These are phyloP conservation scores for Curvularia verruculosa DNA, from an alignment of 2,329 filamentous ascomycete genomes.

Conservation along the genomic window DNA sequence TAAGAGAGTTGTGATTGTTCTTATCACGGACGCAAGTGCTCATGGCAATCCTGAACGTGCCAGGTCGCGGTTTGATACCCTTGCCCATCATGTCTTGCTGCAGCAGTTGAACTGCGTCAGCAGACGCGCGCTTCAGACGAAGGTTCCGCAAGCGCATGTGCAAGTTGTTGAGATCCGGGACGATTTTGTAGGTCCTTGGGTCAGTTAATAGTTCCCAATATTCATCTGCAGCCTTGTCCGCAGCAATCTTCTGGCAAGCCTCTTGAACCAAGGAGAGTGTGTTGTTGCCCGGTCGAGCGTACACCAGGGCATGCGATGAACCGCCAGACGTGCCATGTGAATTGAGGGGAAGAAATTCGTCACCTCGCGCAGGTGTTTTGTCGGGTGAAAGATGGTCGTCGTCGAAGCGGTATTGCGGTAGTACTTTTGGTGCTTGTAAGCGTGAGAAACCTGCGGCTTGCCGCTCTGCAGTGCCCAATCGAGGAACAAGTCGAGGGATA, in stretches of 20 bases:
- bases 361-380: constrained; percentile 31
- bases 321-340: constrained; percentile 16
- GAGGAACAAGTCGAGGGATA: constrained; percentile 64
- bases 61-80: constrained; percentile 41
- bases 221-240: constrained; percentile 65
- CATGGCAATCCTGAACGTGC: constrained; percentile 75
- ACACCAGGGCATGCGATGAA: constrained; percentile 45
- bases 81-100: constrained; percentile 37
- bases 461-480: constrained; percentile 41
- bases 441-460: constrained; percentile 31
- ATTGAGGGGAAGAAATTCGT: constrained; percentile 41
- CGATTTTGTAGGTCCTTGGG: constrained; percentile 60
- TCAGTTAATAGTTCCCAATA: constrained; percentile 80
- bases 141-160: constrained; percentile 71
- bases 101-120: constrained; percentile 65
- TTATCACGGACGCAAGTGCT: constrained; percentile 76
- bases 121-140: constrained; percentile 69
- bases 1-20: constrained; percentile 72
- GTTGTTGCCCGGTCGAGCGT: constrained; percentile 58
- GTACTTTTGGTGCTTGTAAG: constrained; percentile 47
- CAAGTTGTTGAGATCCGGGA: constrained; percentile 75
- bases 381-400: constrained; percentile 37
- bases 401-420: constrained; percentile 32
- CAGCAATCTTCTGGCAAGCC: constrained; percentile 65
- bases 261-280: constrained; percentile 72